Conservation (phyloP, 2,329 filamentous ascomycete genomes). For the Hansfordia pulvinata region DNA sequence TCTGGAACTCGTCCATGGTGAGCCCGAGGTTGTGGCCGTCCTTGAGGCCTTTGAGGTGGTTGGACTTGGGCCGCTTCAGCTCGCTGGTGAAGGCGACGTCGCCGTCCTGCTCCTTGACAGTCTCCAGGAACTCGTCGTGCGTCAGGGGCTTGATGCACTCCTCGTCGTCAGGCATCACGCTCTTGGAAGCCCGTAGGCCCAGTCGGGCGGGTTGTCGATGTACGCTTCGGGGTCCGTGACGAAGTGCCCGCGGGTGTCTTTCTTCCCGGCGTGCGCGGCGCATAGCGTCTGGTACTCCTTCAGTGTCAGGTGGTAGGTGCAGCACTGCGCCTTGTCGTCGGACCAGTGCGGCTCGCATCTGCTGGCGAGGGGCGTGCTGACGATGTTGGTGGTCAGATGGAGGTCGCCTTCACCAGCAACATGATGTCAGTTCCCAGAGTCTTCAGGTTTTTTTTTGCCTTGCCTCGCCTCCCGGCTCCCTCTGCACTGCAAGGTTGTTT, state of each 20-base stretch:
- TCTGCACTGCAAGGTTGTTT: too few species aligned
- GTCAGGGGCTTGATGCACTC: constrained; percentile 46
- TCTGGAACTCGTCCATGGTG: constrained; percentile 50
- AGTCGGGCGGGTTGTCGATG: constrained; percentile 43
- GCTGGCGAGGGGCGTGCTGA: constrained; percentile 43
- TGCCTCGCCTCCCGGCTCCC: too few species aligned
- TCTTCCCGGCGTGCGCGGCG: too few species aligned
- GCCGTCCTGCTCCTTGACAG: constrained; percentile 42
- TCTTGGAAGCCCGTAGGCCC: constrained; percentile 54
- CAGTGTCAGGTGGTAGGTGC: constrained; percentile 57
- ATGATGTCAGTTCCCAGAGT: too few species aligned
- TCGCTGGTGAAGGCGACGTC: constrained; percentile 54
- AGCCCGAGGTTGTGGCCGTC: constrained; percentile 50
- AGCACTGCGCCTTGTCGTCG: constrained; percentile 50
- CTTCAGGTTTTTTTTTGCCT: too few species aligned
- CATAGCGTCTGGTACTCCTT: constrained; percentile 55
- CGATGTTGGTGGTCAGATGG: constrained; percentile 35
- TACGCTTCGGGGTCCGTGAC: constrained; percentile 44
- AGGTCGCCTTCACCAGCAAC: too few species aligned
- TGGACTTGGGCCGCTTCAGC: constrained; percentile 51
- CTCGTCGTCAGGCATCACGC: too few species aligned
- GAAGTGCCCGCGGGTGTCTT: constrained; percentile 48
- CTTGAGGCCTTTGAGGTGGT: too few species aligned
- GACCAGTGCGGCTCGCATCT: constrained; percentile 46
- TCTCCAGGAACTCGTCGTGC: constrained; percentile 46